A percentile compares a stretch with the other conserved stretches of the same genome.
Conservation (phyloP, 2,329 filamentous ascomycete genomes). For the Fusarium solani-melongenae region DNA sequence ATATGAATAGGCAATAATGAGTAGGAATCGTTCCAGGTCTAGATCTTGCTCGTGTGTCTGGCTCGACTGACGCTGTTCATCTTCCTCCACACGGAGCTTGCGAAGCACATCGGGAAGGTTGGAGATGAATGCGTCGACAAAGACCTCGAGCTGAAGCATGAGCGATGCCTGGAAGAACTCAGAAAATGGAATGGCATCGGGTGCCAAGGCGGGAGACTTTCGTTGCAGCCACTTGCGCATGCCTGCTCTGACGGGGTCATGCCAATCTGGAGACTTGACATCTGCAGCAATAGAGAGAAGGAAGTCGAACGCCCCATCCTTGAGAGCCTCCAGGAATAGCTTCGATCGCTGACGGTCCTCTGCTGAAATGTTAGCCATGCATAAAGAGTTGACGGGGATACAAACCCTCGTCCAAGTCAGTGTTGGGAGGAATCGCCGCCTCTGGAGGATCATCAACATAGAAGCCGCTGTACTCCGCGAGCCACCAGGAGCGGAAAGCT, state of each 20-base stretch:
- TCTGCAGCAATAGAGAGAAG: constrained; percentile 87
- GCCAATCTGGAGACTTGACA: constrained; percentile 83
- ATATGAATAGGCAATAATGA: constrained; percentile 92
- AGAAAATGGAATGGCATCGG: constrained; percentile 76
- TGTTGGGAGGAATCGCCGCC: constrained; percentile 64
- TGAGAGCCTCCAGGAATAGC: constrained; percentile 79
- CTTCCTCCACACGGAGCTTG: constrained; percentile 86
- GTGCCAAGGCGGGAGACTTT: constrained; percentile 76
- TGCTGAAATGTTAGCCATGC: constrained; percentile 45
- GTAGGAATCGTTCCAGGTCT: constrained; percentile 87
- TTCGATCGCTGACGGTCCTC: constrained; percentile 79
- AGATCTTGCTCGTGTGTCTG: constrained; percentile 74
- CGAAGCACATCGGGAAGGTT: constrained; percentile 94
- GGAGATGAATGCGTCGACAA: constrained; percentile 92
- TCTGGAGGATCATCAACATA: constrained; percentile 79
- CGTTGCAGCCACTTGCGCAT: constrained; percentile 86
- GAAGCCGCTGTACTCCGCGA: constrained; percentile 91
- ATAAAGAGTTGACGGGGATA: constrained; percentile 6
- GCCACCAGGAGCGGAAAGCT: constrained; percentile 84
- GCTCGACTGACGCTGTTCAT: constrained; percentile 81
- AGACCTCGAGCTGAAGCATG: constrained; percentile 85
- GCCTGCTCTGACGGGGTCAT: constrained; percentile 85
- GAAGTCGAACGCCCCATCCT: constrained; percentile 93
- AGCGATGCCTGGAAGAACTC: constrained; percentile 77
- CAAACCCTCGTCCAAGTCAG: constrained; percentile 70